A percentile compares a stretch with the other conserved stretches of the same genome.
Evolutionary conservation across 83 land plant species (phyloP).

Genomic region (Diphasiastrum complanatum): DNA sequence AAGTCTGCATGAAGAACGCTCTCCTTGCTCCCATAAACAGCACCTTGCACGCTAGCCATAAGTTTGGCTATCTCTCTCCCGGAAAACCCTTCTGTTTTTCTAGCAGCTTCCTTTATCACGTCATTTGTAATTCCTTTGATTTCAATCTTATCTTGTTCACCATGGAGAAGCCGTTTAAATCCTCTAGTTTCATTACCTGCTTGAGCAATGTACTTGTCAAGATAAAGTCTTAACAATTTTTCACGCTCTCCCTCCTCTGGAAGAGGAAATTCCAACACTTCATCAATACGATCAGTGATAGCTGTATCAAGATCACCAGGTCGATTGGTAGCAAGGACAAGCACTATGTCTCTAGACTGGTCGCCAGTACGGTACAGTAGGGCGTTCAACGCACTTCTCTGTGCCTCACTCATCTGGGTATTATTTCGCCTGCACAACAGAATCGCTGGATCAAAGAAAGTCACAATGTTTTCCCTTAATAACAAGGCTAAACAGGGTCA

Average conservation of each 20-base stretch:
- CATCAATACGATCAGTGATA: conserved; percentile 70
- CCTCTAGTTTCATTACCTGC: conserved; percentile 19
- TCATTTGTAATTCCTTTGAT: conserved; percentile 57
- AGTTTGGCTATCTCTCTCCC: conserved; percentile 88
- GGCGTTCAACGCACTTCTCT: conserved; percentile 85
- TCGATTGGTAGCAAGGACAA: conserved; percentile 83
- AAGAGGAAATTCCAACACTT: conserved; percentile 76
- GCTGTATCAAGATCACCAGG: conserved; percentile 83
- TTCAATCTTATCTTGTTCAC: conserved; percentile 43
- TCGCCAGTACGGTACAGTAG: conserved; percentile 78
- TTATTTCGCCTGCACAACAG: conserved; percentile 78
- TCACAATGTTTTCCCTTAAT: no score
- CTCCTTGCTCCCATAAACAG: conserved; percentile 52
- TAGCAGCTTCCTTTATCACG: conserved; percentile 57
- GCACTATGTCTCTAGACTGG: conserved; percentile 75
- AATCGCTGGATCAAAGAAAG: no score
- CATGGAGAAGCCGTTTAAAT: conserved; percentile 26
- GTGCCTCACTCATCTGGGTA: conserved; percentile 81
- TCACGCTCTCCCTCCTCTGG: conserved; percentile 67
- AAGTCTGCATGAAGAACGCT: conserved; percentile 62
- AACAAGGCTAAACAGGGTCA: no score
- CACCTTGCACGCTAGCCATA: conserved; percentile 66
- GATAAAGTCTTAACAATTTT: conserved; percentile 61
- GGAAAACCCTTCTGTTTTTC: conserved; percentile 73
- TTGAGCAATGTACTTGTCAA: conserved; percentile 47